Percentiles rank a stretch among this genome's conserved stretches.
These are phyloP conservation scores for Cercospora berteroae DNA, from an alignment of 2,329 filamentous ascomycete species.

Conservation along the genomic window DNA sequence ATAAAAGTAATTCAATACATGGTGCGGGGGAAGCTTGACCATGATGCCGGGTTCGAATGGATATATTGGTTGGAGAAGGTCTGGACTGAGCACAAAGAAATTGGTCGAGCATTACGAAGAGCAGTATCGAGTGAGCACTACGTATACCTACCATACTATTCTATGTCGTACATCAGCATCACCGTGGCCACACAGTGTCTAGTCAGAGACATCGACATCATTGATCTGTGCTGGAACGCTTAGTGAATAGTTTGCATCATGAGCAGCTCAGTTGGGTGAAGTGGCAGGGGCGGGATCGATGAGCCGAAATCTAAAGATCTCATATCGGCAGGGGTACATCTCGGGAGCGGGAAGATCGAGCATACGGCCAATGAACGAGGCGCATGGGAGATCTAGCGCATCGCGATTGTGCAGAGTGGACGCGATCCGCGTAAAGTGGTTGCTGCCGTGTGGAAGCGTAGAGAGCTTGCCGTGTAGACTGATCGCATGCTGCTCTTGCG, in stretches of 20 bases:
- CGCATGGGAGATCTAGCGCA: not conserved
- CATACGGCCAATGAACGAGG: not conserved
- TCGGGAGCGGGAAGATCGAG: conserved; percentile 6
- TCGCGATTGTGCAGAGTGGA: not conserved
- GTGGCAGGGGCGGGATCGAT: conserved; percentile 9
- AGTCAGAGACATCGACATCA: conserved; percentile 22
- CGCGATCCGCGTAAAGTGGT: conserved; percentile 11
- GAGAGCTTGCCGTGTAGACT: not conserved
- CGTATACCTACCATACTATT: not conserved
- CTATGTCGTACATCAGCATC: not conserved
- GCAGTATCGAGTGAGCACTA: not conserved
- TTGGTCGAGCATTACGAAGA: not conserved
- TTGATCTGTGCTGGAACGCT: conserved; percentile 14
- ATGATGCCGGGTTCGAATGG: conserved; percentile 6
- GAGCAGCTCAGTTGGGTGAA: conserved; percentile 14
- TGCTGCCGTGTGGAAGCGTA: not conserved
- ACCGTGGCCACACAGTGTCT: conserved; percentile 6
- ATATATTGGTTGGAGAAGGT: not conserved
- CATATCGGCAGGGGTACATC: not conserved
- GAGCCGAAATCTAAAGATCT: conserved; percentile 3
- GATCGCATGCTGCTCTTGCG: not conserved
- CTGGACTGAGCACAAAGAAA: not conserved
- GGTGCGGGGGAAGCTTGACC: conserved; percentile 27
- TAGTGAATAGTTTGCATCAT: conserved; percentile 16
- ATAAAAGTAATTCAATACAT: conserved; percentile 37